phyloP scores from a whole-genome alignment of 208 protist species.

The Acanthamoeba comandoni region DNA sequence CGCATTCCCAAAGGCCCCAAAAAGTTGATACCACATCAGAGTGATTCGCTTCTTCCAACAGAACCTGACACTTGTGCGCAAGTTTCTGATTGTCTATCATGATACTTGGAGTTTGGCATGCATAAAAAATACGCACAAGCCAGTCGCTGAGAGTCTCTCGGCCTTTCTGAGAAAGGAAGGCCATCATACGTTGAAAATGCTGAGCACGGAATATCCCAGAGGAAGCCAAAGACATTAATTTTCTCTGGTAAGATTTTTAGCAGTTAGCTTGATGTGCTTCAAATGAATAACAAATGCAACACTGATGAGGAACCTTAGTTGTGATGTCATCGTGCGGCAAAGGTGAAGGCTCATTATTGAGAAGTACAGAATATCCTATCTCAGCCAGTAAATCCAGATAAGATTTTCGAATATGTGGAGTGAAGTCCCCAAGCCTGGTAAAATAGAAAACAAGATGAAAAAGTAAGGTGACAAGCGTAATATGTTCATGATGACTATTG shows the following conservation, averaged over 20 bases:
- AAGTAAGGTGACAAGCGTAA: background rate
- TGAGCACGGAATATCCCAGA: conserved; percentile 20
- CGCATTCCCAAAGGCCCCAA: conserved; percentile 80
- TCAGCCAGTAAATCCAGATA: conserved; percentile 64
- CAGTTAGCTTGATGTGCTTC: too few relatives aligned
- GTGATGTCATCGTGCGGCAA: conserved; percentile 59
- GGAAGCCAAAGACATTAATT: background rate
- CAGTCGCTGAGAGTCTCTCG: background rate
- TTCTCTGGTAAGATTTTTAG: background rate
- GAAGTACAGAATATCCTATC: conserved; percentile 51
- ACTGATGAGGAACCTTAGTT: background rate
- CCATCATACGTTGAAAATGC: conserved; percentile 64
- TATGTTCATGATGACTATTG: too few relatives aligned
- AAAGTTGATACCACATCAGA: conserved; percentile 76
- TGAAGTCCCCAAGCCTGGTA: conserved; percentile 75
- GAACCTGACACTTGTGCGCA: background rate
- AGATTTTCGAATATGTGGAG: background rate
- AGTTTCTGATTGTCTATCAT: conserved; percentile 16
- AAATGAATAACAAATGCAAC: too few relatives aligned
- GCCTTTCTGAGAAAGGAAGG: conserved; percentile 19
- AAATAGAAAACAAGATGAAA: background rate
- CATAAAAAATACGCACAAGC: conserved; percentile 72
- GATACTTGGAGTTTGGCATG: conserved; percentile 32
- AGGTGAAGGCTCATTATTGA: conserved; percentile 22
- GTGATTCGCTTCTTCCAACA: background rate